Percentiles rank a stretch among this genome's conserved stretches.
phyloP scores from a whole-genome alignment of 208 protist genomes.

The Trypanosomatidae sp. region DNA sequence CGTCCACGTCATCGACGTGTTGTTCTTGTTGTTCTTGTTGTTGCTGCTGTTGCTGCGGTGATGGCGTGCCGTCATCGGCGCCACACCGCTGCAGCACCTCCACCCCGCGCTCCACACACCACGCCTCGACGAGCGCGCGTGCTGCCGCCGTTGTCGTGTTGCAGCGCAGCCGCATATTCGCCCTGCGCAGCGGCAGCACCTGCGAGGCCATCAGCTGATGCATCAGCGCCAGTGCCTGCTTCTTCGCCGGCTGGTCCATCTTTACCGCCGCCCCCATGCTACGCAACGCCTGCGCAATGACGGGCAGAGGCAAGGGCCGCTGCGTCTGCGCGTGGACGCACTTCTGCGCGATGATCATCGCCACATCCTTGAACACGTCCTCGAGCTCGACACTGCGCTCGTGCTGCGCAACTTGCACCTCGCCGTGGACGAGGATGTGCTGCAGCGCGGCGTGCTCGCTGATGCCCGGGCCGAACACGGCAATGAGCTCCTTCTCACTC shows the following conservation, averaged over 20 bases:
- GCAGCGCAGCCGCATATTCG: conserved; percentile 90
- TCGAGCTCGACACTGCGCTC: conserved; percentile 92
- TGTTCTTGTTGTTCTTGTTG: no score
- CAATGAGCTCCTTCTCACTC: conserved; percentile 65
- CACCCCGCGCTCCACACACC: conserved; percentile 36
- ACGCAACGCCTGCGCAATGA: conserved; percentile 93
- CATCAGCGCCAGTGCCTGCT: conserved; percentile 91
- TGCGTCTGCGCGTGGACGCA: conserved; percentile 91
- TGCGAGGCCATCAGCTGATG: conserved; percentile 68
- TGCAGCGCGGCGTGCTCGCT: conserved; percentile 64
- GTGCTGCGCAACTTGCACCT: conserved; percentile 95
- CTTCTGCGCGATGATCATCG: conserved; percentile 93
- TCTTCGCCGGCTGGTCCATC: conserved; percentile 85
- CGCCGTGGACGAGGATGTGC: conserved; percentile 93
- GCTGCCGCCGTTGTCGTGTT: conserved; percentile 21
- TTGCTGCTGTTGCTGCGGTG: not conserved
- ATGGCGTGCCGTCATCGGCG: not conserved
- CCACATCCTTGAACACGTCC: conserved; percentile 93
- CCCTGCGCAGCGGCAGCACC: conserved; percentile 88
- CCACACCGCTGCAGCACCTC: conserved; percentile 21
- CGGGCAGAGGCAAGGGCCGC: conserved; percentile 63
- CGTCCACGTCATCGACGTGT: not conserved
- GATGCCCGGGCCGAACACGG: conserved; percentile 40
- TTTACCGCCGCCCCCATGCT: conserved; percentile 90
- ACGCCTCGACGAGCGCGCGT: conserved; percentile 24